phyloP scores from a whole-genome alignment of 1,139 yeast genomes.

The Debaryomyces coudertii region DNA sequence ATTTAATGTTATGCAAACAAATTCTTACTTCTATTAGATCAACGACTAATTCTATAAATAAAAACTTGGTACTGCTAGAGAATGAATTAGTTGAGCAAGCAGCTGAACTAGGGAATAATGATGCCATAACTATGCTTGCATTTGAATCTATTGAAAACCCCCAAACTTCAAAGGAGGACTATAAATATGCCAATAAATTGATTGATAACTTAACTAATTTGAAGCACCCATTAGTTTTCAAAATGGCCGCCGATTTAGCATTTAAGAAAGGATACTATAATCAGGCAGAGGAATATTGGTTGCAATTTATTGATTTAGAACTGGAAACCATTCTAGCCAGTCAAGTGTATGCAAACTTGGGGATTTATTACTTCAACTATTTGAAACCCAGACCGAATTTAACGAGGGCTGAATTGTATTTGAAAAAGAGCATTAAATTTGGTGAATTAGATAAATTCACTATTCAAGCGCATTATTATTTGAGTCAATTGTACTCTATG shows the following conservation, averaged over 20 bases:
- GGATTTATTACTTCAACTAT: conserved; percentile 57
- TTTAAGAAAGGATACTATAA: conserved; percentile 45
- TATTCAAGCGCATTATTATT: conserved; percentile 72
- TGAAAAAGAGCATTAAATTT: conserved; percentile 60
- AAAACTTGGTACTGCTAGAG: conserved; percentile 61
- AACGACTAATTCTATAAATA: conserved; percentile 61
- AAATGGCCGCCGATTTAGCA: conserved; percentile 75
- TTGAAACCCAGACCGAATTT: conserved; percentile 49
- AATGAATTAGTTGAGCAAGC: conserved; percentile 75
- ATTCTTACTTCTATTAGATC: conserved; percentile 65
- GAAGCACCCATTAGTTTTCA: conserved; percentile 71
- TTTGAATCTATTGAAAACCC: conserved; percentile 55
- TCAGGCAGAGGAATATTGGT: conserved; percentile 63
- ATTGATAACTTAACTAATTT: conserved; percentile 62
- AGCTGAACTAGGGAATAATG: conserved; percentile 80
- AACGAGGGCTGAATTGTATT: conserved; percentile 53
- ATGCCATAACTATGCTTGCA: conserved; percentile 75
- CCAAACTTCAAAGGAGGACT: conserved; percentile 53
- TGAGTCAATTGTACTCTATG: conserved; percentile 68
- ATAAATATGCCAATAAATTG: conserved; percentile 60
- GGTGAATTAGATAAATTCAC: conserved; percentile 60
- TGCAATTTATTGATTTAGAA: conserved; percentile 58
- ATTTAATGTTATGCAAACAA: conserved; percentile 68
- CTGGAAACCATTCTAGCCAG: conserved; percentile 61
- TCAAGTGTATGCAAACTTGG: conserved; percentile 74